A percentile compares a stretch with the other conserved stretches of the same genome.
Conservation (phyloP, 2,329 filamentous ascomycete genomes). For the Pseudohalonectria lignicola region DNA sequence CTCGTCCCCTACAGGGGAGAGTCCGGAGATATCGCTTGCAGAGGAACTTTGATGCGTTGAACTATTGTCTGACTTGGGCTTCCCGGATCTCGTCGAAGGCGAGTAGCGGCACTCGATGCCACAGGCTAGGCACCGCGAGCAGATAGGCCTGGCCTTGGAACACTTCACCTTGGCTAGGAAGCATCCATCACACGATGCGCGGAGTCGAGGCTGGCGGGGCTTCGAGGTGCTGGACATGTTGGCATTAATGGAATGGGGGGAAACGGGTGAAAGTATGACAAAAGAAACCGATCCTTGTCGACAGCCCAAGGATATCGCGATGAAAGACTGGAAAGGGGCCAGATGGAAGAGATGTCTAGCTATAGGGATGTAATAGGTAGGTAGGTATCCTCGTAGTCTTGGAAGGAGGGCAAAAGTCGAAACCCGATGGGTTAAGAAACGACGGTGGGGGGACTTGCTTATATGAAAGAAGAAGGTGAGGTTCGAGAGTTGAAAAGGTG, state of each 20-base stretch:
- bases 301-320: too few relatives aligned
- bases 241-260: neutral
- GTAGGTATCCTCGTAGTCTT: too few relatives aligned
- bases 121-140: conserved; percentile 36
- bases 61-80: conserved; percentile 29
- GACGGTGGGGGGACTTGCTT: conserved; percentile 1
- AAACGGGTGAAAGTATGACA: neutral
- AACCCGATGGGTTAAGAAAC: neutral
- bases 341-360: too few relatives aligned
- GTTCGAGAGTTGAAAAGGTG: neutral
- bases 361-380: too few relatives aligned
- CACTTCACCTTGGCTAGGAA: conserved; percentile 47
- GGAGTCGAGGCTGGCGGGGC: conserved; percentile 15
- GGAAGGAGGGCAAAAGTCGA: too few relatives aligned
- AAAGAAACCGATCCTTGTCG: too few relatives aligned
- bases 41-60: conserved; percentile 8
- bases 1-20: conserved; percentile 14
- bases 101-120: conserved; percentile 41
- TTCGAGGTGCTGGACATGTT: conserved; percentile 13
- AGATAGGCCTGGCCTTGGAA: conserved; percentile 40
- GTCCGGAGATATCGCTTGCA: conserved; percentile 9
- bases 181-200: conserved; percentile 39
- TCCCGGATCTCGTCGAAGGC: conserved; percentile 38
- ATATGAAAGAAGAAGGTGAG: conserved; percentile 4
- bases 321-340: too few relatives aligned